Conservation (phyloP, 2,329 filamentous ascomycete genomes). For the Nothopassalora personata region DNA sequence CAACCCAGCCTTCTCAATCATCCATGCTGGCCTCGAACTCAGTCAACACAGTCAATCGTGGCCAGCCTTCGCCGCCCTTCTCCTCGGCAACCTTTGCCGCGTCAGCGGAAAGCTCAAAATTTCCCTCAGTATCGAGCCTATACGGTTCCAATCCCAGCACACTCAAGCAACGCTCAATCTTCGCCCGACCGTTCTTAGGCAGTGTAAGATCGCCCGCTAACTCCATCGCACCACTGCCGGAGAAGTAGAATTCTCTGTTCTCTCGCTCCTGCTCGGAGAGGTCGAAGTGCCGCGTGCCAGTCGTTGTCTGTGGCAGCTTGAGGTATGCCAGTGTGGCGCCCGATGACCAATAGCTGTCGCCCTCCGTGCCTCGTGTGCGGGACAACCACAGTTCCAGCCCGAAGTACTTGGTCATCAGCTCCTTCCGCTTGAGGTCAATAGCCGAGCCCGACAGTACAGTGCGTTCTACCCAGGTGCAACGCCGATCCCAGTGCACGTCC, state of each 20-base stretch:
- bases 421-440: background rate
- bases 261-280: background rate
- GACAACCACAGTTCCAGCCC: slow-evolving; percentile 2
- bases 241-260: background rate
- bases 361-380: background rate
- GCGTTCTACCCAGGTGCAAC: background rate
- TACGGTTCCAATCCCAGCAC: background rate
- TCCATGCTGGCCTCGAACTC: background rate
- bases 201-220: background rate
- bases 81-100: background rate
- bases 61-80: background rate
- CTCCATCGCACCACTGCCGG: background rate
- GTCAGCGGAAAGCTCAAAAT: background rate
- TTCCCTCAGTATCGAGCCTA: background rate
- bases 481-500: background rate
- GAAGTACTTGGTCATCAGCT: slow-evolving; percentile 4
- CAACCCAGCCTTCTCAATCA: background rate
- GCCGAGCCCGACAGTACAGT: background rate
- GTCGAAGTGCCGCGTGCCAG: background rate
- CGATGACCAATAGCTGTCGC: background rate
- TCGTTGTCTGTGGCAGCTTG: background rate
- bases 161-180: background rate
- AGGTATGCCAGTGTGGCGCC: background rate
- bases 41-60: background rate
- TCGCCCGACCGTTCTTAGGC: background rate